Evolutionary conservation across 106 monocot species (phyloP), one percentile per base, ranked within the genome.

Genomic region (Dactylorhiza incarnata): DNA sequence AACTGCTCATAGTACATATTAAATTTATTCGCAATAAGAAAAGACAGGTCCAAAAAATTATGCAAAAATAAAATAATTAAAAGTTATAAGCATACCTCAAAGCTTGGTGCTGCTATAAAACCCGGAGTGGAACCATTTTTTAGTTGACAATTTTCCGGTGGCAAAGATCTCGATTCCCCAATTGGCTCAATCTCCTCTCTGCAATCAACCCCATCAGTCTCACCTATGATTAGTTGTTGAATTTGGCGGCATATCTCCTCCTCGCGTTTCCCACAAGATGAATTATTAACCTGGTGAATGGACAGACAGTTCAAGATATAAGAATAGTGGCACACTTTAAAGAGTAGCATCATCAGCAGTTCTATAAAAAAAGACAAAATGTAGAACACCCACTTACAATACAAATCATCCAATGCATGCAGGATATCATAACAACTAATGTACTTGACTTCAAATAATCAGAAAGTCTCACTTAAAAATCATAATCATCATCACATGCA

Each of bases 241-340:
- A 87, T 77, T 51, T 84, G 83, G 25, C 71, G 74, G 10, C 73
- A 26, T 72, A 84, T 84, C 58, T 83, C 83, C 72, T 87, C 81
- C 71, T 72, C 78, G 4, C 81, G 74, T 49, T 78, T 78, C 17
- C 83, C 83, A 65, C 80, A 83, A 45, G 74, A 19, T 48, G 72
- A 45, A 47, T 78, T 81, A 46, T 75, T 74, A 50, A 80, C 68
- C 84, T 80, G 76, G 58, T 20, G 26, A 47, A 83, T 63, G 22
- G 44, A 73, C 20, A 44, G 44, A 73, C 20, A 59, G 62, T 25
- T 50, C 22, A 43, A 46, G 9, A 66, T 45, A 62, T 2, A 48
- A 23, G 49, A 69, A 45, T 0, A 69, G 16, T 45, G 12, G 45
- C 45, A 69, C 45, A n/a, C 17, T 25, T 45, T 14, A 69, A 69